Conservation (phyloP, 2,329 filamentous ascomycete genomes). For the Curvularia eragrostidis region DNA sequence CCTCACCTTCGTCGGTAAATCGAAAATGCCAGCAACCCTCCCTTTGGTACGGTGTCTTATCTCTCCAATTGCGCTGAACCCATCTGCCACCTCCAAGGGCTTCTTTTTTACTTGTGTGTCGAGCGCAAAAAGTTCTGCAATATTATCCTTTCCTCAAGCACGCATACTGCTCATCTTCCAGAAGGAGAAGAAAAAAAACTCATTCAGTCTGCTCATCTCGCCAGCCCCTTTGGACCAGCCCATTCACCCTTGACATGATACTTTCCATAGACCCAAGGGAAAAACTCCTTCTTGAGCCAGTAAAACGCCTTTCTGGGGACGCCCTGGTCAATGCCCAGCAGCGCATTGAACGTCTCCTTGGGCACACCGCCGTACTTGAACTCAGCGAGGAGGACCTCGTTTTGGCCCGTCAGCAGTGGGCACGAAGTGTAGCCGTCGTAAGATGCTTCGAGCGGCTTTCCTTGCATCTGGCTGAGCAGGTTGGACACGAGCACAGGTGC, state of each 20-base stretch:
- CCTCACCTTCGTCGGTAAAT: neutral
- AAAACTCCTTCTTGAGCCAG: conserved; percentile 70
- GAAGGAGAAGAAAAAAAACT: no score
- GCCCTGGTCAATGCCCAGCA: conserved; percentile 64
- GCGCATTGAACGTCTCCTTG: conserved; percentile 66
- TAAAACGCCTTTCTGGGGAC: conserved; percentile 65
- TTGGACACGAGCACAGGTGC: conserved; percentile 48
- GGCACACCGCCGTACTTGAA: conserved; percentile 70
- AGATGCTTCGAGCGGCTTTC: conserved; percentile 29
- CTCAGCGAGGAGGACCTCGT: conserved; percentile 69
- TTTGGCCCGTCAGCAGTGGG: conserved; percentile 57
- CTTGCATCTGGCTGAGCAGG: conserved; percentile 38
- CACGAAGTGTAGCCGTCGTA: conserved; percentile 53
- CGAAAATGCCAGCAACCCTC: neutral
- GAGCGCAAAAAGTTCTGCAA: neutral
- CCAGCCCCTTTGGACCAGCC: conserved; percentile 65
- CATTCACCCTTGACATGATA: conserved; percentile 68
- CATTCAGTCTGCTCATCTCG: conserved; percentile 19
- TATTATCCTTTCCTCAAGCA: neutral
- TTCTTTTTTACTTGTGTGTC: neutral
- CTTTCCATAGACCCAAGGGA: conserved; percentile 69
- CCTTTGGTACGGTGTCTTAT: neutral
- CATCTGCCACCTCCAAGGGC: neutral
- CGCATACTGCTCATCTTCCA: neutral
- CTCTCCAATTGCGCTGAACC: neutral